Conservation (phyloP, 1,139 yeast species). For the Taphrina pruni region DNA sequence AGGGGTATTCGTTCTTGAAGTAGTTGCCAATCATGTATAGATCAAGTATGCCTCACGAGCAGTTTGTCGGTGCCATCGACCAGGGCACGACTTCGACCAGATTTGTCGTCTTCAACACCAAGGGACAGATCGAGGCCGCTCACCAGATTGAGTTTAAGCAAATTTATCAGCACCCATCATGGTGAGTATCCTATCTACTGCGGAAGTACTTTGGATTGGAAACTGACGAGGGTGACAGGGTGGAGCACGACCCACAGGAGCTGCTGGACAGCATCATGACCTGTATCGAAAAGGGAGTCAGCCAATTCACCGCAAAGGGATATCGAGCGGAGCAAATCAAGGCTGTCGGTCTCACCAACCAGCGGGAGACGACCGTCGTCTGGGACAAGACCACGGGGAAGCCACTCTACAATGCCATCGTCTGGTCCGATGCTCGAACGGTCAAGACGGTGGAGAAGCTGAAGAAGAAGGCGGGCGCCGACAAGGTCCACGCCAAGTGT, state of each 20-base stretch:
- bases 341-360: slow-evolving; percentile 74
- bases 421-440: slow-evolving; percentile 95
- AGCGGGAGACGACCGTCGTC: slow-evolving; percentile 92
- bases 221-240: slow-evolving; percentile 60
- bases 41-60: slow-evolving; percentile 36
- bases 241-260: slow-evolving; percentile 89
- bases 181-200: slow-evolving; percentile 18
- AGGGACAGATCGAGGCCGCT: slow-evolving; percentile 79
- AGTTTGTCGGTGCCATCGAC: slow-evolving; percentile 43
- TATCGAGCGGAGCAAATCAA: slow-evolving; percentile 50
- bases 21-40: slow-evolving; percentile 32
- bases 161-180: slow-evolving; percentile 54
- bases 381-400: slow-evolving; percentile 87
- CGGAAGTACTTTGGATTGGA: no score
- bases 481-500: slow-evolving; percentile 66
- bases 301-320: slow-evolving; percentile 50
- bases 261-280: slow-evolving; percentile 71
- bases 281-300: slow-evolving; percentile 53
- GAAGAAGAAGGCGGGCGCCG: slow-evolving; percentile 65
- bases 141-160: slow-evolving; percentile 78
- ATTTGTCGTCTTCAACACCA: slow-evolving; percentile 75
- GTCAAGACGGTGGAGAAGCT: slow-evolving; percentile 71
- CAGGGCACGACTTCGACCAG: slow-evolving; percentile 91
- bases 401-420: slow-evolving; percentile 86
- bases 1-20: not conserved